A percentile compares a stretch with the other conserved stretches of the same genome.
These are phyloP conservation scores for Aspergillus glaucus DNA, from an alignment of 2,329 filamentous ascomycete species.

Conservation along the genomic window DNA sequence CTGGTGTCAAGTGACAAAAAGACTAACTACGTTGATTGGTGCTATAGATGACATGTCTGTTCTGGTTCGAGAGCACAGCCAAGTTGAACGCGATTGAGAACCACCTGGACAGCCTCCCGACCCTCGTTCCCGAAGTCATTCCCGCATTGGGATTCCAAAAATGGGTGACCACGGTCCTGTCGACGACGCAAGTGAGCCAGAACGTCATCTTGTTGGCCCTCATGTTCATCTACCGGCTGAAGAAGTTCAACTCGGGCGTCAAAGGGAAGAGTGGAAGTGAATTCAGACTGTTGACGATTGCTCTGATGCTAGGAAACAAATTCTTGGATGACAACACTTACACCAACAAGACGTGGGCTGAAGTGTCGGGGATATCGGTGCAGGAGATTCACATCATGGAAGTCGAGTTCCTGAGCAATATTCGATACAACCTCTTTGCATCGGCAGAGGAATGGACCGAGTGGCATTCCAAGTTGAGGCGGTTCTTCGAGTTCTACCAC, in stretches of 20 bases:
- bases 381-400: conserved; percentile 98
- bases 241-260: conserved; percentile 80
- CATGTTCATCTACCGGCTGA: conserved; percentile 87
- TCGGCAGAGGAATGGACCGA: conserved; percentile 79
- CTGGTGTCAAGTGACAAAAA: neutral
- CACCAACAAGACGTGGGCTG: conserved; percentile 99
- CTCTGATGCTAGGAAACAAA: conserved; percentile 96
- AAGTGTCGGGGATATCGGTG: conserved; percentile 90
- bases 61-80: conserved; percentile 92
- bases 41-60: conserved; percentile 79
- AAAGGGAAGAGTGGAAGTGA: conserved; percentile 91
- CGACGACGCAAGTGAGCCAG: conserved; percentile 91
- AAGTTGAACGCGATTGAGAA: conserved; percentile 70
- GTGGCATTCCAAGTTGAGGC: conserved; percentile 77
- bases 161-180: conserved; percentile 86
- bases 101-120: conserved; percentile 39
- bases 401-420: conserved; percentile 98
- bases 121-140: conserved; percentile 64
- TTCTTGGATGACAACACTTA: conserved; percentile 99
- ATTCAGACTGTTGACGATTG: conserved; percentile 85
- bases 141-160: conserved; percentile 78
- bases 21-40: neutral
- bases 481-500: conserved; percentile 78
- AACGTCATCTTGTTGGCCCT: conserved; percentile 89
- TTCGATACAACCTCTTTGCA: conserved; percentile 87